Conservation (phyloP, 2,329 filamentous ascomycete species). For the Arthroderma sp. region DNA sequence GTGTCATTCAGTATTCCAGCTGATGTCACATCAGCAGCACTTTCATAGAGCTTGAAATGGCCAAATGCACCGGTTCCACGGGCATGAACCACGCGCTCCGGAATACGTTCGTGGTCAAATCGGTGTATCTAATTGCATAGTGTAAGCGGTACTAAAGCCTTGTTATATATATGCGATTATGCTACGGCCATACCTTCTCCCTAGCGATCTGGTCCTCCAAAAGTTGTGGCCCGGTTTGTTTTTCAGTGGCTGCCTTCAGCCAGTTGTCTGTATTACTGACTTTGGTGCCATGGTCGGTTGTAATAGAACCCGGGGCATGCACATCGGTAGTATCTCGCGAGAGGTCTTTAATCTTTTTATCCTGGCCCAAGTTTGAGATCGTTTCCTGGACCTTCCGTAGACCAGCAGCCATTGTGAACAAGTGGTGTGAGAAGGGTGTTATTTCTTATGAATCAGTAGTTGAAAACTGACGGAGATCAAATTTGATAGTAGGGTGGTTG, state of each 20-base stretch:
- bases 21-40: slow-evolving; percentile 47
- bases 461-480: too few species aligned
- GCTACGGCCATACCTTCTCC: slow-evolving; percentile 48
- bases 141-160: background rate
- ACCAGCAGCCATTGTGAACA: slow-evolving; percentile 12
- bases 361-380: slow-evolving; percentile 11
- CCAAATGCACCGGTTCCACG: slow-evolving; percentile 53
- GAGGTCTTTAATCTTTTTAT: slow-evolving; percentile 50
- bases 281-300: slow-evolving; percentile 65
- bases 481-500: too few species aligned
- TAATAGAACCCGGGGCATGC: slow-evolving; percentile 47
- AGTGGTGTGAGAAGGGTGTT: too few species aligned
- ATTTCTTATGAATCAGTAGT: too few species aligned
- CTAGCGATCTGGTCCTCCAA: slow-evolving; percentile 60
- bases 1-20: slow-evolving; percentile 57
- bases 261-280: slow-evolving; percentile 64
- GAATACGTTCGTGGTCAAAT: slow-evolving; percentile 63
- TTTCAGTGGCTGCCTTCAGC: slow-evolving; percentile 51
- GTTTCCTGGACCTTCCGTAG: slow-evolving; percentile 19
- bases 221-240: slow-evolving; percentile 52
- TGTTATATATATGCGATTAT: background rate
- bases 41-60: slow-evolving; percentile 53
- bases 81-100: slow-evolving; percentile 56
- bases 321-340: slow-evolving; percentile 46
- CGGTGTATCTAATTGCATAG: slow-evolving; percentile 34